Evolutionary conservation across 352 stramenopile genomes (phyloP).

Genomic region (Phytophthora hibernalis): DNA sequence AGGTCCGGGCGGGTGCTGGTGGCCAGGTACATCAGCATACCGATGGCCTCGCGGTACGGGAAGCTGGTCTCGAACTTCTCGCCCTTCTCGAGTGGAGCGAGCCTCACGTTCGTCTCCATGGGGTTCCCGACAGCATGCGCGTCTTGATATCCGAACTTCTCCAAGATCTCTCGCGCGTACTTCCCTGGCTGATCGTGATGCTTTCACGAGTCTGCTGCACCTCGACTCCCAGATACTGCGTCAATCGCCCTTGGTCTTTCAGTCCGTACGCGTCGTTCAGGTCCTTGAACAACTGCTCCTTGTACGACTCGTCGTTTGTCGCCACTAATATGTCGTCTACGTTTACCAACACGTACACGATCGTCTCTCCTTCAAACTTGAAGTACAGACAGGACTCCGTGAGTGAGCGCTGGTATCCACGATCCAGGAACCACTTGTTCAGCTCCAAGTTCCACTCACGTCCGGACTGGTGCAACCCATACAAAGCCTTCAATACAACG

Average conservation of each 20-base stretch:
- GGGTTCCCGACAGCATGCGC: slow-evolving; percentile 8
- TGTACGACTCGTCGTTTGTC: slow-evolving; percentile 9
- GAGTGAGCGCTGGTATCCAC: neutral
- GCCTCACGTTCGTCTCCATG: slow-evolving; percentile 8
- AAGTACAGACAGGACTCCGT: slow-evolving; percentile 17
- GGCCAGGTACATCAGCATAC: slow-evolving; percentile 16
- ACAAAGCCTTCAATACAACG: slow-evolving; percentile 4
- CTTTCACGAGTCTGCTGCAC: neutral
- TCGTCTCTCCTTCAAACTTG: slow-evolving; percentile 2
- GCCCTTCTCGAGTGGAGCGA: slow-evolving; percentile 1
- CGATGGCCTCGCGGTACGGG: slow-evolving; percentile 9
- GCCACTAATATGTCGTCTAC: slow-evolving; percentile 13
- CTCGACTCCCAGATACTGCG: too few relatives aligned
- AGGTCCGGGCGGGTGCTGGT: slow-evolving; percentile 17
- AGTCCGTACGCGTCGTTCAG: slow-evolving; percentile 8
- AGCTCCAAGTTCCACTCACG: slow-evolving; percentile 14
- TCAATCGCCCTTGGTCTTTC: slow-evolving; percentile 9
- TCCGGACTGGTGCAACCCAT: slow-evolving; percentile 8
- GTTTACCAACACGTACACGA: slow-evolving; percentile 10
- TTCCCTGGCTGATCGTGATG: slow-evolving; percentile 5
- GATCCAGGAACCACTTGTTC: neutral
- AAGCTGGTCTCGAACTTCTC: neutral
- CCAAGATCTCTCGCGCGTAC: slow-evolving; percentile 6
- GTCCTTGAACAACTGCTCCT: slow-evolving; percentile 10
- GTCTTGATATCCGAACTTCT: slow-evolving; percentile 13